Evolutionary conservation across 2,329 filamentous ascomycete species (phyloP), one percentile per base, ranked within the genome.

Genomic region (Metarhizium robertsii): DNA sequence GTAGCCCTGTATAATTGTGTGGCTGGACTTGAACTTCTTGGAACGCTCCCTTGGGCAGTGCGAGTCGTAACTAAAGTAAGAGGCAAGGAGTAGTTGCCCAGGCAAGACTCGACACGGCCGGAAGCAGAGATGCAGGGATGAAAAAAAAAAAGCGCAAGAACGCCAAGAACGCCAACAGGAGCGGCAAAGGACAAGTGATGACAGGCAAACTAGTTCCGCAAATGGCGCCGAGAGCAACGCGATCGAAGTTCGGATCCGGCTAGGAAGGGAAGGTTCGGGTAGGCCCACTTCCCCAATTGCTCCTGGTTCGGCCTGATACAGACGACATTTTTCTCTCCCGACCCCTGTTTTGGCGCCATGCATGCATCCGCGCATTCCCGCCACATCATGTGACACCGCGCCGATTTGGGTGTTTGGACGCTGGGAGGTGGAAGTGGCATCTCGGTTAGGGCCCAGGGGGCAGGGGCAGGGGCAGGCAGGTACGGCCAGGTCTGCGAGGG

Each of bases 371-470:
- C 51, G 59, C 59, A 59, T 53, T 46, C 45, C 14, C 11, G 29
- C 18, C 13, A 25, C 47, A 46, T 61, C 59, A 61, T 59, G 59
- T 59, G 59, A 61, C 20, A 20, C 10, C 8, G 43, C 43, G 43
- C 13, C 25, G 34, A 25, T 25, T 25, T 25, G 25, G 25, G 25
- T 36, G 13, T 36, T 36, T 5, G 34, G 34, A 36, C 8, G 13
- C 5, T 3, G 13, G 34, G 8, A 13, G 13, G 34, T 13, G 34
- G 34, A 8, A 36, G 34, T 36, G 7, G 25, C 3, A 25, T 25
- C 25, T 20, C 20, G 20, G 25, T 25, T 25, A 25, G 25, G 25
- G 25, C 25, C 3, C 25, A 25, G 25, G 25, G 25, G 25, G 25
- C 25, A 25, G 25, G 25, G 25, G 3, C 25, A 25, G 25, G 25